Conservation (phyloP, 1,139 yeast genomes). For the Pichia sp. region DNA sequence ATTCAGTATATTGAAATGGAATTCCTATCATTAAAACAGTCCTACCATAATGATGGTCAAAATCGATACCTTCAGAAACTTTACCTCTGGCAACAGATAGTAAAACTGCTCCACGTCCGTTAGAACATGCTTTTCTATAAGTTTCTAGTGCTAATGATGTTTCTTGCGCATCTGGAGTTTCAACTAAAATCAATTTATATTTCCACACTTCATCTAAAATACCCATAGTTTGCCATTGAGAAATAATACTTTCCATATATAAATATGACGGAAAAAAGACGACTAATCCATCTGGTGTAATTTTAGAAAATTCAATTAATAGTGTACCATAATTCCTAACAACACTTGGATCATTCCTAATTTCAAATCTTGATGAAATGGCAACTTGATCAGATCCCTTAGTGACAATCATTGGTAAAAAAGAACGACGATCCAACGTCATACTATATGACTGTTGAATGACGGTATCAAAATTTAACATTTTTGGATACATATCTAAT, state of each 20-base stretch:
- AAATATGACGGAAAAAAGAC: slow-evolving; percentile 96
- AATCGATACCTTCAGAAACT: slow-evolving; percentile 98
- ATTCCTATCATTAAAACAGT: slow-evolving; percentile 98
- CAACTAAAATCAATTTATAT: slow-evolving; percentile 89
- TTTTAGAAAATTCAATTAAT: slow-evolving; percentile 84
- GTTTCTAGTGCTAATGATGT: slow-evolving; percentile 94
- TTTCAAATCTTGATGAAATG: slow-evolving; percentile 91
- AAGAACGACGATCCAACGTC: slow-evolving; percentile 90
- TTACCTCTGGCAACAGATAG: slow-evolving; percentile 98
- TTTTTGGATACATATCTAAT: slow-evolving; percentile 95
- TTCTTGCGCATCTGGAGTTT: slow-evolving; percentile 98
- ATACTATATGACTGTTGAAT: slow-evolving; percentile 92
- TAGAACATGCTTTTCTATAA: slow-evolving; percentile 91
- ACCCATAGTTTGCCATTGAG: slow-evolving; percentile 99
- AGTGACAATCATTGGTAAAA: slow-evolving; percentile 91
- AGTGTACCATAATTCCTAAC: slow-evolving; percentile 94
- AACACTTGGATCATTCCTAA: slow-evolving; percentile 94
- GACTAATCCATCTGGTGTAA: slow-evolving; percentile 97
- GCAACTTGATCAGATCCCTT: slow-evolving; percentile 98
- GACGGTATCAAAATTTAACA: slow-evolving; percentile 92
- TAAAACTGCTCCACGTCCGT: slow-evolving; percentile 95
- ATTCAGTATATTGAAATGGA: slow-evolving; percentile 97
- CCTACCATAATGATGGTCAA: slow-evolving; percentile 96
- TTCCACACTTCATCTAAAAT: slow-evolving; percentile 98
- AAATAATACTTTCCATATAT: slow-evolving; percentile 95